Evolutionary conservation across 2,329 filamentous ascomycete species (phyloP).

Genomic region (Colletotrichum sojae): DNA sequence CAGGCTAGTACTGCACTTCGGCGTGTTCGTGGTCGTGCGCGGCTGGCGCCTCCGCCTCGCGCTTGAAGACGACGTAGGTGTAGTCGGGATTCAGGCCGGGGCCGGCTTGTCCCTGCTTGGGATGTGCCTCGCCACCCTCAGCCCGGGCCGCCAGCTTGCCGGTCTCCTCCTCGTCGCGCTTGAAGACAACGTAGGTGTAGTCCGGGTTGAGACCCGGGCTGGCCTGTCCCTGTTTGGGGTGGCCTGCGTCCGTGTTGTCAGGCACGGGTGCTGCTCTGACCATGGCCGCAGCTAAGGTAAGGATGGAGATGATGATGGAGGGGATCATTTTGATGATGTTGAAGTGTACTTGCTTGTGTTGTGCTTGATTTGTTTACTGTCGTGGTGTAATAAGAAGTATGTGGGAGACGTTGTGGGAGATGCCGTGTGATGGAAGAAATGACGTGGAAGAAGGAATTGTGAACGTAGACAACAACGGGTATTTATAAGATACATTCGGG

Average conservation of each 20-base stretch:
- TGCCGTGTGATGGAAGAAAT: too few species aligned
- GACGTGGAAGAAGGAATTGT: neutral
- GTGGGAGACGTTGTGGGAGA: too few species aligned
- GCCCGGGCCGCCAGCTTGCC: neutral
- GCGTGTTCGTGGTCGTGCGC: too few species aligned
- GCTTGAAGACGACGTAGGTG: constrained; percentile 4
- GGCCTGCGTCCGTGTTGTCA: neutral
- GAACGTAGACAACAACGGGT: too few species aligned
- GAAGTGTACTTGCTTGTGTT: too few species aligned
- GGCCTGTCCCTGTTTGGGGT: neutral
- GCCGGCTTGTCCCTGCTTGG: neutral
- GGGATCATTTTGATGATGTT: neutral
- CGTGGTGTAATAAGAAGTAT: too few species aligned
- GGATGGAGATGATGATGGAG: neutral
- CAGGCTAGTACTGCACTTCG: too few species aligned
- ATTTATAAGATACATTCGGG: too few species aligned
- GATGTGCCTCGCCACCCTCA: neutral
- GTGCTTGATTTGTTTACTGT: too few species aligned
- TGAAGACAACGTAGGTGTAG: neutral
- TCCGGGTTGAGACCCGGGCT: neutral
- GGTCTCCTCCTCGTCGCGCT: neutral
- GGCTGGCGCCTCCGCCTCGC: neutral
- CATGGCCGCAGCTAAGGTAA: neutral
- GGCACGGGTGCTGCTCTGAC: neutral
- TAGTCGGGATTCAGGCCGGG: neutral